phyloP scores from a whole-genome alignment of 2,329 filamentous ascomycete species.

The Microascus cirrosus region DNA sequence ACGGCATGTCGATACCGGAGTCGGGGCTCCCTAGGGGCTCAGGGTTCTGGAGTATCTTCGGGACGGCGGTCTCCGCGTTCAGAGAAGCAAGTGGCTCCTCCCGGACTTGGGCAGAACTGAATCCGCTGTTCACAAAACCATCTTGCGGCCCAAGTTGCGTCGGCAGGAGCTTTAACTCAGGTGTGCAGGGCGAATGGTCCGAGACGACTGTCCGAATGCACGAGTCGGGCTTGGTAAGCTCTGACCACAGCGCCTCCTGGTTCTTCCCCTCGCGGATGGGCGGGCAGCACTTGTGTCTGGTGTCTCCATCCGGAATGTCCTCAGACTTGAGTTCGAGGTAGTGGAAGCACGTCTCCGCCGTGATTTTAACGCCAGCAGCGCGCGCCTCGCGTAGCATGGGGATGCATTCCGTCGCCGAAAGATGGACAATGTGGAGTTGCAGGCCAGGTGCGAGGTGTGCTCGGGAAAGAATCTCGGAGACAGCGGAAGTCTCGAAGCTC shows the following conservation, averaged over 20 bases:
- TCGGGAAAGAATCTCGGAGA: conserved; percentile 75
- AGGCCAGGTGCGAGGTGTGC: conserved; percentile 71
- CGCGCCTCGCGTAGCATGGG: conserved; percentile 68
- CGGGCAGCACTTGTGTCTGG: conserved; percentile 88
- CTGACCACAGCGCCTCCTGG: conserved; percentile 78
- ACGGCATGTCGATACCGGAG: neutral
- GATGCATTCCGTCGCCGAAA: conserved; percentile 82
- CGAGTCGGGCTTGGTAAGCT: conserved; percentile 58
- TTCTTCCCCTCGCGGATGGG: conserved; percentile 76
- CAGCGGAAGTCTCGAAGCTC: conserved; percentile 81
- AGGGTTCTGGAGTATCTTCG: neutral
- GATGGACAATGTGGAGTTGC: conserved; percentile 85
- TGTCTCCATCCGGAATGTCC: conserved; percentile 73
- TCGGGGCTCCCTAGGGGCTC: neutral
- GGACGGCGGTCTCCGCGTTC: neutral
- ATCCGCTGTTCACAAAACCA: neutral
- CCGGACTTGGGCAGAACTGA: neutral
- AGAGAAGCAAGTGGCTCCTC: neutral
- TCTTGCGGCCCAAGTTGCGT: neutral
- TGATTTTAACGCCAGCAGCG: conserved; percentile 66
- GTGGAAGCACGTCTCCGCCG: conserved; percentile 92
- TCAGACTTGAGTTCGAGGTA: conserved; percentile 81
- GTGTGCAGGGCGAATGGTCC: conserved; percentile 93
- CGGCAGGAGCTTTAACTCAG: conserved; percentile 58
- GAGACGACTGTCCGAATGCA: conserved; percentile 88